A percentile compares a stretch with the other conserved stretches of the same genome.
phyloP scores from a whole-genome alignment of 2,329 filamentous ascomycete genomes.

The Parascedosporium putredinis region DNA sequence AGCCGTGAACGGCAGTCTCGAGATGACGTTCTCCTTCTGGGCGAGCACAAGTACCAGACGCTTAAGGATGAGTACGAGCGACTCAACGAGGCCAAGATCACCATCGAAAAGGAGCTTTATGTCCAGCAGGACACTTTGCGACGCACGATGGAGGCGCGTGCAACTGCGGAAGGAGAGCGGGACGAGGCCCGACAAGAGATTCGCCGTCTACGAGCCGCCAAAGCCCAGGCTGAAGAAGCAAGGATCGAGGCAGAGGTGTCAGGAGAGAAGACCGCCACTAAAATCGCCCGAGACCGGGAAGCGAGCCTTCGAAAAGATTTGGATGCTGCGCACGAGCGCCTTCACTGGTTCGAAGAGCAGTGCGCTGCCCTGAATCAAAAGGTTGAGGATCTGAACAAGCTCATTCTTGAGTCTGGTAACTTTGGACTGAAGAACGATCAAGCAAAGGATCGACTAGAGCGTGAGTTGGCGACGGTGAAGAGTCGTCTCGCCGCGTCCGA shows the following conservation, averaged over 20 bases:
- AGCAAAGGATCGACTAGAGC: conserved; percentile 84
- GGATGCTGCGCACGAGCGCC: conserved; percentile 63
- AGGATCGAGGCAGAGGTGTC: conserved; percentile 71
- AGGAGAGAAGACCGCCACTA: conserved; percentile 69
- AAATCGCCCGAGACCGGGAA: conserved; percentile 71
- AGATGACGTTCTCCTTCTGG: conserved; percentile 83
- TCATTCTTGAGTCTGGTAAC: conserved; percentile 80
- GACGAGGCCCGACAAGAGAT: conserved; percentile 85
- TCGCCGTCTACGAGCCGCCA: conserved; percentile 69
- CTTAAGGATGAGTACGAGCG: conserved; percentile 77
- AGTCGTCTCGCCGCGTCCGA: conserved; percentile 84
- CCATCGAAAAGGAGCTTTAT: conserved; percentile 95
- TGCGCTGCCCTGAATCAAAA: conserved; percentile 65
- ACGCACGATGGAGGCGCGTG: conserved; percentile 70
- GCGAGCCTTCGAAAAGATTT: conserved; percentile 68
- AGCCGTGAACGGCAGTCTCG: conserved; percentile 87
- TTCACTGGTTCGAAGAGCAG: conserved; percentile 72
- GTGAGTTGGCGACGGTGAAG: conserved; percentile 83
- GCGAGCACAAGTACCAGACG: conserved; percentile 75
- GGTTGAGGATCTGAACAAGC: conserved; percentile 75
- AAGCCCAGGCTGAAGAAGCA: conserved; percentile 75
- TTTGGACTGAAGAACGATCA: conserved; percentile 88
- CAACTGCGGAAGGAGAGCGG: conserved; percentile 72
- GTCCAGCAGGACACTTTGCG: conserved; percentile 86
- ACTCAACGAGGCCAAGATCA: conserved; percentile 90